Conservation (phyloP, 129 eudicot genomes). For the Saposhnikovia divaricata region DNA sequence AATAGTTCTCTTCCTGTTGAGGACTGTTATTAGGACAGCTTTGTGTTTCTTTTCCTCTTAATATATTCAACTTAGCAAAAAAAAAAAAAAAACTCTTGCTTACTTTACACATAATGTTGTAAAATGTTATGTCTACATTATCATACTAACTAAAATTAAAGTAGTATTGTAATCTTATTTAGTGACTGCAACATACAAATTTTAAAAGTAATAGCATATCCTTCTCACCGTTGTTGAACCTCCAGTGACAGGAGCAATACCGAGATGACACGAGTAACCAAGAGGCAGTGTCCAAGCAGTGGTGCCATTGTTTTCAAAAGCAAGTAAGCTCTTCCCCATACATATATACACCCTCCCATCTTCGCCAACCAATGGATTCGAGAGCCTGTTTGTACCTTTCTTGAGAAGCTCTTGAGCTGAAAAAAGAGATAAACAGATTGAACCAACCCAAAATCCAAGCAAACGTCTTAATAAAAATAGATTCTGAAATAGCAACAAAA, state of each 20-base stretch:
- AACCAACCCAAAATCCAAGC: no score
- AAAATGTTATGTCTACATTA: background rate
- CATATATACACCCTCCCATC: constrained; percentile 63
- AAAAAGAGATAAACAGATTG: background rate
- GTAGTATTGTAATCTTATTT: background rate
- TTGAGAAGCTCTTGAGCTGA: constrained; percentile 28
- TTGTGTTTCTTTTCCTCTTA: no score
- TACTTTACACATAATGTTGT: background rate
- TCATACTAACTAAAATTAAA: background rate
- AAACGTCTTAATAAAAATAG: no score
- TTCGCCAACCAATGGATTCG: constrained; percentile 55
- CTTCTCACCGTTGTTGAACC: constrained; percentile 49
- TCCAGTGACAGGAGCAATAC: constrained; percentile 62
- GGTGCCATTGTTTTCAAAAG: constrained; percentile 73
- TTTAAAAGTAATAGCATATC: background rate
- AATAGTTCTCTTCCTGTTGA: no score
- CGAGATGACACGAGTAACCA: constrained; percentile 47
- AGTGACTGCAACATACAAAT: background rate
- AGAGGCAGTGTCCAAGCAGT: constrained; percentile 46
- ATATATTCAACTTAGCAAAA: no score
- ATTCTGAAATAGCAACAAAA: no score
- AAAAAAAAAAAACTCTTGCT: no score
- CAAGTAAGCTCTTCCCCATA: constrained; percentile 38
- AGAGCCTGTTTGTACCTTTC: constrained; percentile 39
- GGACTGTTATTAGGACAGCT: no score